Conservation (phyloP, 192 early-diverging fungal species). For the Entophlyctis helioformis region DNA sequence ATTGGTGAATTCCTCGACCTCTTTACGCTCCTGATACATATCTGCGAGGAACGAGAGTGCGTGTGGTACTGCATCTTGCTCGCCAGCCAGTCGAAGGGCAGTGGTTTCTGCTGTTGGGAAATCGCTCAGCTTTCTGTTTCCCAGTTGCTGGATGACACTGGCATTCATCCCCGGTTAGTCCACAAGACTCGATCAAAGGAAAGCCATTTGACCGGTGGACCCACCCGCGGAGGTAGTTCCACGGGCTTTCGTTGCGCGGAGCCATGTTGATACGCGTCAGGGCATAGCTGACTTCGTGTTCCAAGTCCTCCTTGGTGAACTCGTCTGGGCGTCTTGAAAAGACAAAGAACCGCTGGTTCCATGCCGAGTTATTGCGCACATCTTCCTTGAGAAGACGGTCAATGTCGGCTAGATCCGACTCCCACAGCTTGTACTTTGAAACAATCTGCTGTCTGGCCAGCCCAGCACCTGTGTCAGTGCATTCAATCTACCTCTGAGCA, state of each 20-base stretch:
- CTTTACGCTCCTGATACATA: too few relatives aligned
- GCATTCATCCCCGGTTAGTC: too few relatives aligned
- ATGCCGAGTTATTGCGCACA: constrained; percentile 94
- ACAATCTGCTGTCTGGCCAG: constrained; percentile 78
- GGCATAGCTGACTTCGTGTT: constrained; percentile 40
- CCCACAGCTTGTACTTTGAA: constrained; percentile 60
- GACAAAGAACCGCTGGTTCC: constrained; percentile 95
- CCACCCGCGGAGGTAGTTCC: constrained; percentile 79
- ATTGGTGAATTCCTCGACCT: too few relatives aligned
- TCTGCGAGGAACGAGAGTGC: too few relatives aligned
- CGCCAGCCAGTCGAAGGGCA: too few relatives aligned
- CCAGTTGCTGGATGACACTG: too few relatives aligned
- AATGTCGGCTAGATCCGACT: constrained; percentile 61
- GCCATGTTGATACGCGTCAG: constrained; percentile 55
- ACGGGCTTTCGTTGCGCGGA: constrained; percentile 87
- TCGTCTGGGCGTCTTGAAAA: constrained; percentile 24
- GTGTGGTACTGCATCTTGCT: too few relatives aligned
- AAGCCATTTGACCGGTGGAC: too few relatives aligned
- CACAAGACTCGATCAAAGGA: too few relatives aligned
- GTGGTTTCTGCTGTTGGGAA: too few relatives aligned
- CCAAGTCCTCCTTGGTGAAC: constrained; percentile 27
- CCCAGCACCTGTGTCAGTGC: neutral
- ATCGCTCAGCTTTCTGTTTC: too few relatives aligned
- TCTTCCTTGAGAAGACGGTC: constrained; percentile 66
- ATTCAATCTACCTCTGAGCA: neutral